Base-by-base conservation (phyloP, 768 basidiomycete species). In the Tulasnella sp. region DNA sequence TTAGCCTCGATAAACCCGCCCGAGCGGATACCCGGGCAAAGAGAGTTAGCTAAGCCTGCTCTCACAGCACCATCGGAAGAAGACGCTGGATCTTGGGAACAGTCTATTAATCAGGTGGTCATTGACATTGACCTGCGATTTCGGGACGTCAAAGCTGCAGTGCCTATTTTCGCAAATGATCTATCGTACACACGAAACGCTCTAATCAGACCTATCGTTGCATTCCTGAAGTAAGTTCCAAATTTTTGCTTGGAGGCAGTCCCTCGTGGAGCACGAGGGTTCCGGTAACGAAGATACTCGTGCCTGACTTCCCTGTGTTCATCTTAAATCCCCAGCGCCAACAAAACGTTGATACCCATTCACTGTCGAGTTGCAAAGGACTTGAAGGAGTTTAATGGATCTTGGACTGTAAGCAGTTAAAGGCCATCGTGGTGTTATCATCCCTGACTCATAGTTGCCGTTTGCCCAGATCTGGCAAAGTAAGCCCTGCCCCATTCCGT, bases 91-190 rank as follows among this genome's bases (percentile, higher is more conserved):
- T 64, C 34, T 79, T 74, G 31, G 84, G 84, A 45, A 80, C 82
- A 29, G 49, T 71, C 36, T 34, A 73, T 70, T 17, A 71, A 29
- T 54, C 71, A 77, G 8, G 85, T 93, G 12, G 64, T 76, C 17
- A 88, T 99, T 74, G 97, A 99, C 81, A 93, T 99, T 78, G 97
- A 99, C 84, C 81, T 99, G 79, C 85, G 97, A 77, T 98, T 99
- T 83, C 87, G 96, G 70, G 97, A 99, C 83, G 81, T 99, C 81
- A 98, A 98, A 83, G 96, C 97, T 52, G 92, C 90, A 31, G 93
- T 99, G 15, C 97, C 97, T 1, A 87, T 97, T 71, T 98, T 96
- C 84, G 90, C 94, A 39, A 87, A 86, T 67, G 93, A 97, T 81
- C 82, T 99, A 76, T 93, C 93, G 64, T 94, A 97, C 80, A 91